Evolutionary conservation across 2,329 filamentous ascomycete genomes (phyloP).

Genomic region (Aspergillus fumigatus): DNA sequence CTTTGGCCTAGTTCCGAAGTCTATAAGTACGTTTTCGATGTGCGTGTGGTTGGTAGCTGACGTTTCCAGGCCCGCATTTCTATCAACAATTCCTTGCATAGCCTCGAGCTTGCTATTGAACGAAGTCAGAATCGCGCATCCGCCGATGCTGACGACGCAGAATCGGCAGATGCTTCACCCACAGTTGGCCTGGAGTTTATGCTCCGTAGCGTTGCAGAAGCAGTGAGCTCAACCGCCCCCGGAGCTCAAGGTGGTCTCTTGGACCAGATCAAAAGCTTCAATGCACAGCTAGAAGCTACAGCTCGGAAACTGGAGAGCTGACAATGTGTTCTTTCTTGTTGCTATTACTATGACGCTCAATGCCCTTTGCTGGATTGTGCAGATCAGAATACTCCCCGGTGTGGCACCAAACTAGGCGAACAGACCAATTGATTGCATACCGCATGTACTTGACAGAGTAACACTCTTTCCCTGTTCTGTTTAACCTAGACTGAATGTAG

Average conservation of each 20-base stretch:
- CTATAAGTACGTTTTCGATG: neutral
- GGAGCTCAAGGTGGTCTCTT: slow-evolving; percentile 39
- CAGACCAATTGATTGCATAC: neutral
- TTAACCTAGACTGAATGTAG: neutral
- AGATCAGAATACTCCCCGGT: neutral
- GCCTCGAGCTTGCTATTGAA: slow-evolving; percentile 39
- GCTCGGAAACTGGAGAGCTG: slow-evolving; percentile 24
- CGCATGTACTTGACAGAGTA: neutral
- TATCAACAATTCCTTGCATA: slow-evolving; percentile 41
- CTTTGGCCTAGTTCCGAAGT: neutral
- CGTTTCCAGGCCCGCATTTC: slow-evolving; percentile 30
- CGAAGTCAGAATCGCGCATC: slow-evolving; percentile 27
- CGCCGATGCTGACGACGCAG: slow-evolving; percentile 15
- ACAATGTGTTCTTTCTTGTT: slow-evolving; percentile 7
- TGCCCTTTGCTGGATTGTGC: slow-evolving; percentile 3
- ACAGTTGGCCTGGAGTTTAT: slow-evolving; percentile 39
- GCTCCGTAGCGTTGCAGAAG: slow-evolving; percentile 38
- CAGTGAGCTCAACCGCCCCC: slow-evolving; percentile 37
- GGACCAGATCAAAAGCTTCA: slow-evolving; percentile 39
- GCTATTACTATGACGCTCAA: neutral
- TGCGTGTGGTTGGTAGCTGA: neutral
- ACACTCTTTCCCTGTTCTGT: neutral
- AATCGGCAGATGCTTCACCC: slow-evolving; percentile 12
- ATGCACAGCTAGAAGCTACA: slow-evolving; percentile 39
- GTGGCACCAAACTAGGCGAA: neutral